Conservation (phyloP, 2,329 filamentous ascomycete species). For the Colletotrichum acutatum region DNA sequence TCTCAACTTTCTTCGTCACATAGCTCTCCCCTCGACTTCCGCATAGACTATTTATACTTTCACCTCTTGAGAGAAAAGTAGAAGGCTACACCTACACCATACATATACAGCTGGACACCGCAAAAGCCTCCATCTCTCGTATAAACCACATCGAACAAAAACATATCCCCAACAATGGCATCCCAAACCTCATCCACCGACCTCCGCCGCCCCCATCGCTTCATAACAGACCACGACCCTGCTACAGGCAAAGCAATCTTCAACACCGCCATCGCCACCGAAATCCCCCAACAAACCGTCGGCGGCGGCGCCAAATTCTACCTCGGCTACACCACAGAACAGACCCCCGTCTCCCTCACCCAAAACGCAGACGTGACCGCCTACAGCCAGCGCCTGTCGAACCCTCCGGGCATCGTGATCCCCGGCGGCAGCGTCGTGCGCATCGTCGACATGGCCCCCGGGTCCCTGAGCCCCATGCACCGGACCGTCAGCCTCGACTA, state of each 20-base stretch:
- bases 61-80: neutral
- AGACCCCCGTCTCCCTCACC: conserved; percentile 38
- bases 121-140: too few species aligned
- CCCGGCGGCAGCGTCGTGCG: conserved; percentile 55
- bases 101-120: neutral
- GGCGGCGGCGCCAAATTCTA: conserved; percentile 38
- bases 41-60: neutral
- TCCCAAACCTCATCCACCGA: conserved; percentile 2
- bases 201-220: conserved; percentile 39
- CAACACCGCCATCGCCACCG: conserved; percentile 40
- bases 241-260: conserved; percentile 47
- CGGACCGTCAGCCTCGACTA: conserved; percentile 66
- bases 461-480: conserved; percentile 55
- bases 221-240: conserved; percentile 48
- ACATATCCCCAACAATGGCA: neutral
- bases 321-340: conserved; percentile 41
- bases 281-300: conserved; percentile 37
- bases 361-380: conserved; percentile 37
- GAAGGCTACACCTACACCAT: neutral
- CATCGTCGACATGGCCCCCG: conserved; percentile 59
- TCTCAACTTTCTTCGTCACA: neutral
- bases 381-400: conserved; percentile 38
- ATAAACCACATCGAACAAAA: neutral
- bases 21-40: neutral
- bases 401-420: conserved; percentile 43